Evolutionary conservation across 352 stramenopile genomes (phyloP).

Genomic region (Globisporangium heterothallicum): DNA sequence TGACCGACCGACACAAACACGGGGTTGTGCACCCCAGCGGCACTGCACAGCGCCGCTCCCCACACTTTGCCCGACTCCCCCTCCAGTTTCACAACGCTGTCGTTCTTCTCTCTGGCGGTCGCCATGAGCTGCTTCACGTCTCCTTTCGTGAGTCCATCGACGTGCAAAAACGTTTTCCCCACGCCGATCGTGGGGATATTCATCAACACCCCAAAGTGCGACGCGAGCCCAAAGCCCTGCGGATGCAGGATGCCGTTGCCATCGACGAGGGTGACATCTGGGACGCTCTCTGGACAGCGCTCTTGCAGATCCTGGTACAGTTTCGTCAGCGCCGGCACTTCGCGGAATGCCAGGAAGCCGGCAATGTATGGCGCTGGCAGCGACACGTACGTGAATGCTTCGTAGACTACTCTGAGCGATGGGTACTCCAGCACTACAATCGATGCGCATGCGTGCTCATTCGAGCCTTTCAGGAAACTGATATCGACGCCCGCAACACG

Average conservation of each 20-base stretch:
- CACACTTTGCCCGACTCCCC: constrained; percentile 69
- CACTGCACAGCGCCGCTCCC: constrained; percentile 65
- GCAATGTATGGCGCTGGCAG: constrained; percentile 77
- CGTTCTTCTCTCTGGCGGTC: constrained; percentile 25
- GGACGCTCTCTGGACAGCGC: constrained; percentile 57
- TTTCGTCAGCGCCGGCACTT: constrained; percentile 65
- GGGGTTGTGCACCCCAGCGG: constrained; percentile 62
- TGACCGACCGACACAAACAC: constrained; percentile 85
- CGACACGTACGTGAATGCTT: constrained; percentile 80
- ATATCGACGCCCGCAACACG: constrained; percentile 78
- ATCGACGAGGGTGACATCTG: constrained; percentile 91
- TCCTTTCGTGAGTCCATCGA: constrained; percentile 80
- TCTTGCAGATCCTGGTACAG: constrained; percentile 53
- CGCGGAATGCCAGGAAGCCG: constrained; percentile 77
- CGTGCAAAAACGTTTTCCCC: constrained; percentile 86
- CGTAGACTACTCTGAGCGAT: constrained; percentile 60
- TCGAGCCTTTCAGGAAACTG: constrained; percentile 77
- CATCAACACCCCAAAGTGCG: constrained; percentile 88
- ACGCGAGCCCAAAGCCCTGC: constrained; percentile 89
- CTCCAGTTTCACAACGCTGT: constrained; percentile 36
- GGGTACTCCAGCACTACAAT: constrained; percentile 74
- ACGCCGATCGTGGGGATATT: constrained; percentile 90
- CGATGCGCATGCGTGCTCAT: constrained; percentile 73
- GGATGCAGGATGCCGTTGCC: constrained; percentile 88
- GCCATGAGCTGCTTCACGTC: constrained; percentile 53